Evolutionary conservation across 768 basidiomycete species (phyloP).

Genomic region (Mycena filopes): DNA sequence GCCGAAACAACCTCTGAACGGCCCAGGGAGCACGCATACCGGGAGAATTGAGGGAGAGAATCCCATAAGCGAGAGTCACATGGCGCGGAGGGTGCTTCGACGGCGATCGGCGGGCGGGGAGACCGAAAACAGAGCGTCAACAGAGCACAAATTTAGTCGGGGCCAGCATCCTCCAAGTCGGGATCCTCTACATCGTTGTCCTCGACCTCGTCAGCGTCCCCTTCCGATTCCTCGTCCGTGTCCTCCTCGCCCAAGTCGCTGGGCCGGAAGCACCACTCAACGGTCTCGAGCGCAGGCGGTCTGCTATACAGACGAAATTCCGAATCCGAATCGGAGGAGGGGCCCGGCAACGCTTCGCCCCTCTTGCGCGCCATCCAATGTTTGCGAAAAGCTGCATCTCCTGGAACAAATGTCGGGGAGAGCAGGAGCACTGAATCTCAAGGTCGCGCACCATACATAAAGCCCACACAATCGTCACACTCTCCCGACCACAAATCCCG

Average conservation of each 20-base stretch:
- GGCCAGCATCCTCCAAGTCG: not conserved
- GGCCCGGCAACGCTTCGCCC: slow-evolving; percentile 18
- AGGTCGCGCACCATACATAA: slow-evolving; percentile 42
- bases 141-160: too few species aligned
- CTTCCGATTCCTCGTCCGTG: slow-evolving; percentile 11
- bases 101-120: too few species aligned
- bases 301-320: slow-evolving; percentile 37
- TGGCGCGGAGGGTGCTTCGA: not conserved
- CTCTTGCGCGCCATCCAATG: slow-evolving; percentile 45
- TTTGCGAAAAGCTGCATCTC: slow-evolving; percentile 42
- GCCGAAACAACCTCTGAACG: not conserved
- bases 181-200: not conserved
- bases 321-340: slow-evolving; percentile 9
- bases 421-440: not conserved
- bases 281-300: slow-evolving; percentile 42
- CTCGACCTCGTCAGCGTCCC: not conserved
- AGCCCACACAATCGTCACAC: slow-evolving; percentile 48
- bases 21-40: not conserved
- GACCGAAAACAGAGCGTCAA: too few species aligned
- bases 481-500: slow-evolving; percentile 49
- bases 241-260: slow-evolving; percentile 6
- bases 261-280: slow-evolving; percentile 45
- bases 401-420: slow-evolving; percentile 1
- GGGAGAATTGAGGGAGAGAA: not conserved
- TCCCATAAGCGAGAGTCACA: not conserved